Base-by-base conservation (phyloP, 2,329 filamentous ascomycete genomes). In the Verticillium isaacii region DNA sequence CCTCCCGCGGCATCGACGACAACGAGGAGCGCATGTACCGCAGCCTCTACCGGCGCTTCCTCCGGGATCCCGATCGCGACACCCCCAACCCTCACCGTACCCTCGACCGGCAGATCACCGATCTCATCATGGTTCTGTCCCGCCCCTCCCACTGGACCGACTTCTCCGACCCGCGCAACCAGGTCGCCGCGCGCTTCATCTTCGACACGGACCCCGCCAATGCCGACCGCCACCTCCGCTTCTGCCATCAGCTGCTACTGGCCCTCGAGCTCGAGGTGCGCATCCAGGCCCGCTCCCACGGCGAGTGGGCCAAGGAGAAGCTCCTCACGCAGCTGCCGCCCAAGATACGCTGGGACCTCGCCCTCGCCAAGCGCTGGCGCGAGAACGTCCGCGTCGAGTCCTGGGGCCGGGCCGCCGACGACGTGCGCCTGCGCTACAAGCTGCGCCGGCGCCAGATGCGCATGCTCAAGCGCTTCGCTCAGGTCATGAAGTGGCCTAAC, bases 401-500 rank as follows among this genome's bases (percentile, higher is more conserved):
- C 32, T 85, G 83, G 61, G 84, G 86, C 55, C 75, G 75, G 56
- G 79, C 78, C 11, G 74, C 83, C 1, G 80, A 85, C 37, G 75
- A 85, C 61, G 78, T 91, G 56, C 83, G 80, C 63, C 83, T 92
- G 56, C 84, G 87, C 17, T 85, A 88, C 65, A 86, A 83, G 69
- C 80, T 86, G 60, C 89, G 89, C 74, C 84, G 83, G 69, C 81
- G 84, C 25, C 90, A 92, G 72, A 85, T 88, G 64, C 88, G 88
- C 70, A 86, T 88, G 70, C 77, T 93, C 54, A 83, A 84, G 66
- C 82, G 83, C 39, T 92, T 93, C 70, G 88, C 89, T 12, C 81
- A 85, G 69, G 85, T 84, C 69, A 86, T 93, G 78, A 92, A 91
- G 73, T 93, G 90, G 90, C 89, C 89, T 1, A 92, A 92, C 67